phyloP scores from a whole-genome alignment of 2,329 filamentous ascomycete genomes.

The Pseudocercospora fijiensis region DNA sequence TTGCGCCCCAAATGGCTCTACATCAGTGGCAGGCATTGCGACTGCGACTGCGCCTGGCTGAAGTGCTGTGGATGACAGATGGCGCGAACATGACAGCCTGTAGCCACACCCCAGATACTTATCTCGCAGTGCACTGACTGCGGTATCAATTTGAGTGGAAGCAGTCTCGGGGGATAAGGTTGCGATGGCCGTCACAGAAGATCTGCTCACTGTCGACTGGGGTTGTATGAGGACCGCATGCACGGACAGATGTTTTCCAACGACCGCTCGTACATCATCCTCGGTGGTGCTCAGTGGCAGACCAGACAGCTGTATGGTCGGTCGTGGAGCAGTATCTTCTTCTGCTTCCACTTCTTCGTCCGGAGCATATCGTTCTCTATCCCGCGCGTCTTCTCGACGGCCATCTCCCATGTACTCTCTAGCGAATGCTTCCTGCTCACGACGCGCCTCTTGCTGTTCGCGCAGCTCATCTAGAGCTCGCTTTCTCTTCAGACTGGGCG shows the following conservation, averaged over 20 bases:
- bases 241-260: slow-evolving; percentile 29
- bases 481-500: slow-evolving; percentile 37
- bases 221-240: slow-evolving; percentile 31
- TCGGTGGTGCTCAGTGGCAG: slow-evolving; percentile 55
- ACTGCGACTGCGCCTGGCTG: slow-evolving; percentile 14
- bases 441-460: slow-evolving; percentile 32
- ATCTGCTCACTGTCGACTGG: slow-evolving; percentile 48
- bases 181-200: slow-evolving; percentile 74
- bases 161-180: slow-evolving; percentile 78
- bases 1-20: slow-evolving; percentile 36
- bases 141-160: slow-evolving; percentile 76
- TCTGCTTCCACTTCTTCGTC: slow-evolving; percentile 42
- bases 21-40: slow-evolving; percentile 11
- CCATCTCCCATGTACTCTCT: slow-evolving; percentile 14
- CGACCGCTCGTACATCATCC: slow-evolving; percentile 60
- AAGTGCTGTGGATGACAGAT: slow-evolving; percentile 65
- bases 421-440: slow-evolving; percentile 29
- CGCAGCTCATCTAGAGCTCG: slow-evolving; percentile 37
- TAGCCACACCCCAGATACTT: slow-evolving; percentile 82
- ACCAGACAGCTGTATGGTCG: slow-evolving; percentile 55
- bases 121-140: slow-evolving; percentile 76
- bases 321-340: slow-evolving; percentile 47
- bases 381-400: slow-evolving; percentile 19
- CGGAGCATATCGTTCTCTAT: slow-evolving; percentile 30
- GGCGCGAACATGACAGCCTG: slow-evolving; percentile 75